Conservation (phyloP, 163 green algal genomes). For the Scenedesmus sp. region DNA sequence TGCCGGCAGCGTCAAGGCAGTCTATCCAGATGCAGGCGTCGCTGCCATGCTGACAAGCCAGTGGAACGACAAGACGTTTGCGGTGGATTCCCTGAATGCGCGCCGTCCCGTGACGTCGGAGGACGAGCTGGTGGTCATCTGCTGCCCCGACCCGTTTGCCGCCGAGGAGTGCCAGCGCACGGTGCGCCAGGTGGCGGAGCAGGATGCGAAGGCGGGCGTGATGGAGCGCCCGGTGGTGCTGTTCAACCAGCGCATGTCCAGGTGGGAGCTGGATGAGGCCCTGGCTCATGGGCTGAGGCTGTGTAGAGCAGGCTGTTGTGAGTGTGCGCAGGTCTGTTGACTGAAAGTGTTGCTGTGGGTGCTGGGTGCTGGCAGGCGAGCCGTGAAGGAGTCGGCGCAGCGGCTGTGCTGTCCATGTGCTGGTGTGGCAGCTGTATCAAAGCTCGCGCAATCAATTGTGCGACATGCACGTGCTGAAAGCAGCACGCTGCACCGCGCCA, state of each 20-base stretch:
- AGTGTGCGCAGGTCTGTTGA: too few relatives aligned
- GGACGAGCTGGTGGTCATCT: constrained; percentile 90
- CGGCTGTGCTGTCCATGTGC: too few relatives aligned
- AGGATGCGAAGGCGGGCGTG: constrained; percentile 62
- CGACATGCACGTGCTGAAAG: too few relatives aligned
- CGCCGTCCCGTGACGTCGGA: constrained; percentile 70
- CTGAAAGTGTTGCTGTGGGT: too few relatives aligned
- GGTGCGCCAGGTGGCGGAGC: constrained; percentile 55
- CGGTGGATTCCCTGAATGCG: constrained; percentile 78
- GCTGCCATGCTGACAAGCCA: constrained; percentile 90
- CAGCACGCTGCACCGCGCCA: too few relatives aligned
- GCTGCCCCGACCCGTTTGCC: constrained; percentile 88
- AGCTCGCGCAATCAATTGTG: too few relatives aligned
- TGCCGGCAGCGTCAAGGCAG: constrained; percentile 40
- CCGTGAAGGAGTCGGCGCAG: too few relatives aligned
- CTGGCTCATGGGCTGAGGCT: neutral
- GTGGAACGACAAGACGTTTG: constrained; percentile 82
- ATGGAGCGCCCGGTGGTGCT: constrained; percentile 68
- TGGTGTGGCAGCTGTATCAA: too few relatives aligned
- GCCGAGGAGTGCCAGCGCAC: constrained; percentile 69
- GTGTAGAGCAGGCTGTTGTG: too few relatives aligned
- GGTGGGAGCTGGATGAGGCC: constrained; percentile 57
- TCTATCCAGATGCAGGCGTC: constrained; percentile 94
- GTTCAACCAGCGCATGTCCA: constrained; percentile 77
- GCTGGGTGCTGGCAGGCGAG: too few relatives aligned